Evolutionary conservation across 352 stramenopile genomes (phyloP).

Genomic region (Pythium chondricola): DNA sequence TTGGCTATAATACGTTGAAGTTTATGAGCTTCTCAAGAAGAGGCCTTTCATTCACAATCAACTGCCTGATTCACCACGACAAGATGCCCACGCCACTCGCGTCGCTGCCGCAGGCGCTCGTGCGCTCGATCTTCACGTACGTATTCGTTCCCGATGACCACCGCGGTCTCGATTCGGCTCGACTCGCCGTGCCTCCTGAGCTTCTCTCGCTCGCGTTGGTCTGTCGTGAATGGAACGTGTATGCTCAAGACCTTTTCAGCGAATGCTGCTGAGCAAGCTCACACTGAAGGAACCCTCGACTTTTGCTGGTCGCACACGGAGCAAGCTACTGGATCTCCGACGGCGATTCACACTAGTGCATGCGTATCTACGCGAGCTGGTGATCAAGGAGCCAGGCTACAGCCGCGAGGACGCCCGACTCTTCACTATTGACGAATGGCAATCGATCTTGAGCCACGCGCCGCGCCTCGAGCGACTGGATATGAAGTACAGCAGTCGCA

Average conservation of each 20-base stretch:
- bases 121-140: slow-evolving; percentile 13
- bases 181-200: neutral
- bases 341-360: slow-evolving; percentile 1
- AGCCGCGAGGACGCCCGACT: neutral
- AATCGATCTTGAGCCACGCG: slow-evolving; percentile 1
- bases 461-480: slow-evolving; percentile 2
- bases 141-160: neutral
- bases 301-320: neutral
- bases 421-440: slow-evolving; percentile 2
- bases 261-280: neutral
- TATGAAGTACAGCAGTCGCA: neutral
- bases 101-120: slow-evolving; percentile 4
- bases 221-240: slow-evolving; percentile 6
- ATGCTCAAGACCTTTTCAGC: neutral
- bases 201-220: slow-evolving; percentile 3
- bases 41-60: too few relatives aligned
- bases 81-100: neutral
- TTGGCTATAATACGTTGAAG: too few relatives aligned
- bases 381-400: slow-evolving; percentile 1
- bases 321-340: slow-evolving; percentile 1
- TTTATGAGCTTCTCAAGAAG: too few relatives aligned
- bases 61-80: too few relatives aligned
- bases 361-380: slow-evolving; percentile 8
- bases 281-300: neutral
- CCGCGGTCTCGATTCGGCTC: neutral